Conservation (phyloP, 257 asterid species). For the Parsonsia alboflavescens region DNA sequence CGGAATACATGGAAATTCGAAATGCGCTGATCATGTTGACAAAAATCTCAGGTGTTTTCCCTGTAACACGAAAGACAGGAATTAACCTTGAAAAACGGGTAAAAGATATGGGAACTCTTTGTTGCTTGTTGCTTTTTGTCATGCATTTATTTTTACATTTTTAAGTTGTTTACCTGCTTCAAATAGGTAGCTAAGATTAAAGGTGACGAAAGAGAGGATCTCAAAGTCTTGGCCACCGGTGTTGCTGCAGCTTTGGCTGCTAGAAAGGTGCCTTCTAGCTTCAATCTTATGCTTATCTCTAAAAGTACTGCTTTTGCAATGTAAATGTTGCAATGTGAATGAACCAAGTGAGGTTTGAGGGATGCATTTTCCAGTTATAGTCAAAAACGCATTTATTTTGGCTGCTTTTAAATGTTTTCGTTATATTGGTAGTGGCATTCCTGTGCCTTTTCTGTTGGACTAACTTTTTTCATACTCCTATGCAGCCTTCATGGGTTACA, state of each 20-base stretch:
- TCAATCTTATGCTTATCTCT: slow-evolving; percentile 3
- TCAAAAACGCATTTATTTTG: background rate
- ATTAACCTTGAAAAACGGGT: slow-evolving; percentile 99
- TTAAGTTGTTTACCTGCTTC: slow-evolving; percentile 19
- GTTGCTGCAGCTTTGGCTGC: slow-evolving; percentile 97
- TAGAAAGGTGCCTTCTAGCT: slow-evolving; percentile 57
- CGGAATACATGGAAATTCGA: slow-evolving; percentile 95
- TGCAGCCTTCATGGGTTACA: slow-evolving; percentile 94
- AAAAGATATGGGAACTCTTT: slow-evolving; percentile 17
- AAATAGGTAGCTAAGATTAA: slow-evolving; percentile 92
- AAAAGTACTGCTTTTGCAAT: background rate
- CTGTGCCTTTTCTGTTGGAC: slow-evolving; percentile 15
- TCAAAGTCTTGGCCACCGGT: slow-evolving; percentile 95
- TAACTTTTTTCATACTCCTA: slow-evolving; percentile 3
- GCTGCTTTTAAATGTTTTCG: slow-evolving; percentile 7
- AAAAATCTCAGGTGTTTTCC: slow-evolving; percentile 81
- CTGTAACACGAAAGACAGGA: slow-evolving; percentile 97
- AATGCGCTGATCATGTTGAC: slow-evolving; percentile 90
- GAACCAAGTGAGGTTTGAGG: background rate
- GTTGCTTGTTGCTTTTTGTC: background rate
- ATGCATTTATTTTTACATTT: slow-evolving; percentile 6
- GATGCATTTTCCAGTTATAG: background rate
- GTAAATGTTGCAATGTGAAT: background rate
- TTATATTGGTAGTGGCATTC: slow-evolving; percentile 5
- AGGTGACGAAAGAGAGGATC: slow-evolving; percentile 98